These are phyloP conservation scores for Paramecium tetraurelia DNA, from an alignment of 73 alveolate species.

Conservation along the genomic window DNA sequence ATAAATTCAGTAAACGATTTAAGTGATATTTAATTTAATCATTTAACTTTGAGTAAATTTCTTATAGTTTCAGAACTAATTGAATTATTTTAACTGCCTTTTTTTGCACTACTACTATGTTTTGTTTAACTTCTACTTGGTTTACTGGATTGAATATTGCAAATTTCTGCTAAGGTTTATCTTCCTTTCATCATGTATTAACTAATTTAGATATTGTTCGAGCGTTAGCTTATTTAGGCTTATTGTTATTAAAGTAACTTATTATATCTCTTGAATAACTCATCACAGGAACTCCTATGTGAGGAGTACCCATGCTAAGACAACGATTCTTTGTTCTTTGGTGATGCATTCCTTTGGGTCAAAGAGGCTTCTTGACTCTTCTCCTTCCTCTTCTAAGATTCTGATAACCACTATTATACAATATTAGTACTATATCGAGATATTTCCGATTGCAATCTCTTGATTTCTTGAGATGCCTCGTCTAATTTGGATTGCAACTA, in stretches of 20 bases:
- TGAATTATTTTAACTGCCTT: background rate
- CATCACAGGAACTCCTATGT: background rate
- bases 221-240: background rate
- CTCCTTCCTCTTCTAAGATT: background rate
- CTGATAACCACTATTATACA: background rate
- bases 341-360: background rate
- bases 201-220: background rate
- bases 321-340: background rate
- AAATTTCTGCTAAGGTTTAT: background rate
- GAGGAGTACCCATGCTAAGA: background rate
- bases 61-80: background rate
- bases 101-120: background rate
- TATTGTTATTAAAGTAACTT: background rate
- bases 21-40: background rate
- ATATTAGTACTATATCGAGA: background rate
- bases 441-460: background rate
- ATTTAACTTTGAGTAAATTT: background rate
- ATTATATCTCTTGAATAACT: background rate
- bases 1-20: too few species aligned
- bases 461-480: background rate
- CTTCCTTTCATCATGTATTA: constrained; percentile 13
- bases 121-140: background rate
- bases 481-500: background rate
- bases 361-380: background rate
- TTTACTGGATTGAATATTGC: background rate